Percentiles rank a stretch among this genome's conserved stretches.
Conservation (phyloP, 1,284 basidiomycete genomes). For the Ceratobasidium papillatum region DNA sequence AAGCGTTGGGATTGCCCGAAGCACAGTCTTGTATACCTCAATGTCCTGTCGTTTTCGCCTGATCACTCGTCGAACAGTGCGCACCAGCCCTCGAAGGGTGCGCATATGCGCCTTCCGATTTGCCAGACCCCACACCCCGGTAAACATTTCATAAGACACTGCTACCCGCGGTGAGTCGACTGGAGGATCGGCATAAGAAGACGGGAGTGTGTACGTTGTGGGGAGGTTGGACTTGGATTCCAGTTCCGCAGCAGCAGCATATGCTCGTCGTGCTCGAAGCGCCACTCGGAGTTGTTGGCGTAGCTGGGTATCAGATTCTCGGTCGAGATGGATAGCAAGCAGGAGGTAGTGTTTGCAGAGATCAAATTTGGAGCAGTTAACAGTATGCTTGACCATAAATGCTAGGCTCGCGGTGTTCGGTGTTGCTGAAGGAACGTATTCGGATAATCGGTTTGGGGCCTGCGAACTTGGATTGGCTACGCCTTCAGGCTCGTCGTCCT, state of each 20-base stretch:
- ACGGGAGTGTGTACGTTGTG: conserved; percentile 44
- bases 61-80: conserved; percentile 57
- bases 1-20: background rate
- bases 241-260: conserved; percentile 5
- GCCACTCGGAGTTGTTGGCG: conserved; percentile 42
- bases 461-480: conserved; percentile 49
- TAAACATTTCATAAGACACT: conserved; percentile 63
- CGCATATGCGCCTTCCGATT: conserved; percentile 65
- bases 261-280: conserved; percentile 20
- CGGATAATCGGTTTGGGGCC: conserved; percentile 57
- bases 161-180: conserved; percentile 60
- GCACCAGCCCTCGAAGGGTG: conserved; percentile 65
- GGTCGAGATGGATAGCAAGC: conserved; percentile 65
- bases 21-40: conserved; percentile 52
- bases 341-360: conserved; percentile 47
- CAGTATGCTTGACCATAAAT: conserved; percentile 73
- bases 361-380: conserved; percentile 28
- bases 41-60: conserved; percentile 60
- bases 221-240: conserved; percentile 23
- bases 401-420: conserved; percentile 77
- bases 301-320: conserved; percentile 52
- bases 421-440: conserved; percentile 52
- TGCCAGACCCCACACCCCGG: conserved; percentile 64
- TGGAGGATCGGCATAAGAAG: conserved; percentile 45
- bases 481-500: conserved; percentile 37